A percentile compares a stretch with the other conserved stretches of the same genome.
Conservation (phyloP, 306 rosid genomes). For the Lathyrus aphaca region DNA sequence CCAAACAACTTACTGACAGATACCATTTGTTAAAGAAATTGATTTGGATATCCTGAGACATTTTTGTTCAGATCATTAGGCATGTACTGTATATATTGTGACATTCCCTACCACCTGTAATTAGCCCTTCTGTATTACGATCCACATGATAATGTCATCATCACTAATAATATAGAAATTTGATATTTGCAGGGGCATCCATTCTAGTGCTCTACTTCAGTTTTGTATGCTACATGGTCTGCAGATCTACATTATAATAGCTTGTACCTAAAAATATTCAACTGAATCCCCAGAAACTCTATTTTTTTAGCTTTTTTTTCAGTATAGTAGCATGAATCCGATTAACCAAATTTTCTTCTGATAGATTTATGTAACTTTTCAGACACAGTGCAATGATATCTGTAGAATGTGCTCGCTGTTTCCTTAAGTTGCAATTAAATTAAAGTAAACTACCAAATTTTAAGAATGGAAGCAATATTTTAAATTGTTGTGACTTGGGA, state of each 20-base stretch:
- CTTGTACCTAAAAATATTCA: constrained; percentile 26
- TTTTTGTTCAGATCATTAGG: constrained; percentile 13
- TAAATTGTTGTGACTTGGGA: neutral
- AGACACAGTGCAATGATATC: neutral
- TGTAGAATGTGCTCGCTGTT: constrained; percentile 2
- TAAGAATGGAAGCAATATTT: neutral
- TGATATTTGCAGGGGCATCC: constrained; percentile 41
- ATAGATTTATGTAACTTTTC: neutral
- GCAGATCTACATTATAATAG: constrained; percentile 24
- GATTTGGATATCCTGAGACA: constrained; percentile 23
- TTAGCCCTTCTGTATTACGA: no score
- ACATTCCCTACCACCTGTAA: no score
- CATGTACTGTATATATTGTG: constrained; percentile 12
- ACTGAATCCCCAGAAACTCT: constrained; percentile 8
- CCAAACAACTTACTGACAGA: constrained; percentile 3
- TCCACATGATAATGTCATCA: neutral
- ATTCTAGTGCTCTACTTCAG: constrained; percentile 34
- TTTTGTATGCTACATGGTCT: constrained; percentile 32
- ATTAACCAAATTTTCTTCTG: neutral
- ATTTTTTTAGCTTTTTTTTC: constrained; percentile 4
- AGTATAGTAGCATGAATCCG: constrained; percentile 18
- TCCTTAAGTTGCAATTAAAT: neutral
- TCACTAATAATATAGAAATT: constrained; percentile 18
- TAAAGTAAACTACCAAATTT: neutral
- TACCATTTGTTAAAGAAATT: constrained; percentile 11